A percentile compares a stretch with the other conserved stretches of the same genome.
Conservation (phyloP, 352 stramenopile species). For the Phytophthora sp. region DNA sequence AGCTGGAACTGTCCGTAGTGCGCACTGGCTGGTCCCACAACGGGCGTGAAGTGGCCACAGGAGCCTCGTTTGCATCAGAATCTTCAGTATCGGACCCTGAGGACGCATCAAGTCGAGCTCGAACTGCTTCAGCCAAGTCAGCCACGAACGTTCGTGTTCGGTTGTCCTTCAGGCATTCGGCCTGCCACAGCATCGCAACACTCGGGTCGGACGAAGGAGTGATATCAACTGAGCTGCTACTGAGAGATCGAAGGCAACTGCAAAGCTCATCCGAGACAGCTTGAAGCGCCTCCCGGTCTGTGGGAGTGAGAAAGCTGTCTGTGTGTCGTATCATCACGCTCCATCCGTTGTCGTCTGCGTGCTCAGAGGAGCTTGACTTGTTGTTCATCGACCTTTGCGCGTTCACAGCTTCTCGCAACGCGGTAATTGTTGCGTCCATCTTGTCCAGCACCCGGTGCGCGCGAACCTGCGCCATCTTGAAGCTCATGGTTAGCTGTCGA, state of each 20-base stretch:
- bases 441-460: conserved; percentile 58
- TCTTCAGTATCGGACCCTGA: conserved; percentile 58
- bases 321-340: conserved; percentile 32
- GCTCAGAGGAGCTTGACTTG: not conserved
- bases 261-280: conserved; percentile 42
- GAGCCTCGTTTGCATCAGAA: conserved; percentile 34
- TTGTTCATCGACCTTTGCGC: not conserved
- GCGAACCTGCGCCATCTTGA: conserved; percentile 69
- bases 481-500: conserved; percentile 70
- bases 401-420: conserved; percentile 45
- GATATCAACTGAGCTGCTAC: conserved; percentile 8
- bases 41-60: conserved; percentile 14
- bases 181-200: conserved; percentile 45
- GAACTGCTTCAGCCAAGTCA: conserved; percentile 64
- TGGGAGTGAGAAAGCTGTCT: conserved; percentile 51
- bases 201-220: conserved; percentile 15
- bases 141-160: conserved; percentile 52
- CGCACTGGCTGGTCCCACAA: conserved; percentile 21
- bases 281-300: conserved; percentile 47
- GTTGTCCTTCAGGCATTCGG: conserved; percentile 52
- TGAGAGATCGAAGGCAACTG: conserved; percentile 20
- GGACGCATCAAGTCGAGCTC: conserved; percentile 40
- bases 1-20: not conserved
- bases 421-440: conserved; percentile 60
- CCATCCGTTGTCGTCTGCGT: conserved; percentile 19